Evolutionary conservation across 768 basidiomycete genomes (phyloP).

Genomic region (Amanita rubescens): DNA sequence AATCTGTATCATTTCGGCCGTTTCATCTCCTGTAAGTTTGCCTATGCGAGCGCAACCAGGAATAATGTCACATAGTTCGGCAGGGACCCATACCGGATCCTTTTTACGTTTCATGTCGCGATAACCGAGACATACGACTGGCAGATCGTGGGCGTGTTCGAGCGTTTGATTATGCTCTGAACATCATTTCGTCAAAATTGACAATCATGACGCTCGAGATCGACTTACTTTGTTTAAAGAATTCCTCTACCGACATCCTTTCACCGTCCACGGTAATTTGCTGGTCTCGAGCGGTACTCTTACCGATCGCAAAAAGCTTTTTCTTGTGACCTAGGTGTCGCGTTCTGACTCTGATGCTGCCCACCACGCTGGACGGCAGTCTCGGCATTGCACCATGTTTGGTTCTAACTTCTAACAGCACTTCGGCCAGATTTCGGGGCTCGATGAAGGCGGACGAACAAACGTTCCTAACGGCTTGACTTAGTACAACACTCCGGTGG

Average conservation of each 20-base stretch:
- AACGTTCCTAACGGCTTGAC: conserved; percentile 33
- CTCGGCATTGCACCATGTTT: conserved; percentile 30
- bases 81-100: conserved; percentile 37
- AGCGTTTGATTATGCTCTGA: conserved; percentile 13
- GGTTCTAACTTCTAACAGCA: conserved; percentile 41
- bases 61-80: conserved; percentile 63
- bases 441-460: conserved; percentile 50
- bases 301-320: not conserved
- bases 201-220: conserved; percentile 14
- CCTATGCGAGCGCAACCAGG: conserved; percentile 52
- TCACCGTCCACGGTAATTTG: conserved; percentile 35
- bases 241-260: conserved; percentile 48
- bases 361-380: not conserved
- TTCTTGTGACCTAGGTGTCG: conserved; percentile 5
- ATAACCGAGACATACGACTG: conserved; percentile 30
- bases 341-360: conserved; percentile 5
- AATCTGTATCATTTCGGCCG: conserved; percentile 56
- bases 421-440: conserved; percentile 56
- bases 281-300: conserved; percentile 14
- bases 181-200: conserved; percentile 41
- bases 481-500: not conserved
- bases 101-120: conserved; percentile 47
- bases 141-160: conserved; percentile 16
- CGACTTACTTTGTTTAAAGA: conserved; percentile 29
- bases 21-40: conserved; percentile 53